Percentiles rank a stretch among this genome's conserved stretches.
These are phyloP conservation scores for Eutrema japonicum DNA, from an alignment of 345 rosid genomes.

Conservation along the genomic window DNA sequence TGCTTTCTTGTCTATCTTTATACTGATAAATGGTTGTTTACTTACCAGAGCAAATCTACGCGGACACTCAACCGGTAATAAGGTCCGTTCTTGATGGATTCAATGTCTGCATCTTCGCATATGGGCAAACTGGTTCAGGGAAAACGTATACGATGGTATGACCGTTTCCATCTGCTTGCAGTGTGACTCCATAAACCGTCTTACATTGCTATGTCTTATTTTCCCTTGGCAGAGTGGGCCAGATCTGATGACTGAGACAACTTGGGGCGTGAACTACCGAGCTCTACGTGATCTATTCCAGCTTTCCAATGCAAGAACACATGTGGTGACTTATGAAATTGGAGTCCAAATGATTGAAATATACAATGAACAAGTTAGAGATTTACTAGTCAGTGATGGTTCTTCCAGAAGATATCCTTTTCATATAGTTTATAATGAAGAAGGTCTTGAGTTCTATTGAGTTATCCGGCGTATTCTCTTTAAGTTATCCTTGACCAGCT, in stretches of 20 bases:
- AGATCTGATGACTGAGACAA: slow-evolving; percentile 67
- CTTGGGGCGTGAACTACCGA: slow-evolving; percentile 98
- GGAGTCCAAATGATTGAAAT: slow-evolving; percentile 99
- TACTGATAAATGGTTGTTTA: slow-evolving; percentile 15
- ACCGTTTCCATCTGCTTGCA: background rate
- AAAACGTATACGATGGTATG: slow-evolving; percentile 97
- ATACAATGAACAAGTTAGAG: slow-evolving; percentile 97
- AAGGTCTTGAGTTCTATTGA: slow-evolving; percentile 1
- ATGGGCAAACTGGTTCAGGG: slow-evolving; percentile 99
- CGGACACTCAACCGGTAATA: slow-evolving; percentile 76
- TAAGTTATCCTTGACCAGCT: slow-evolving; percentile 52
- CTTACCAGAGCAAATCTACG: slow-evolving; percentile 77
- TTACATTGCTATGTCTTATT: slow-evolving; percentile 7
- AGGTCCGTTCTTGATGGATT: slow-evolving; percentile 93
- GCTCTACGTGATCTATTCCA: slow-evolving; percentile 88
- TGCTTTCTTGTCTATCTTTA: slow-evolving; percentile 19
- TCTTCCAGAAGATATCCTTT: slow-evolving; percentile 94
- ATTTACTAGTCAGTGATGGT: slow-evolving; percentile 85
- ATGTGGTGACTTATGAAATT: slow-evolving; percentile 72
- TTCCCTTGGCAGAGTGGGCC: slow-evolving; percentile 80
- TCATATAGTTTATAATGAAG: background rate
- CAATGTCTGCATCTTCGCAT: slow-evolving; percentile 96
- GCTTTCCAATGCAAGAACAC: slow-evolving; percentile 68
- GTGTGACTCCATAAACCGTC: background rate
- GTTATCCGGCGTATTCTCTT: background rate